Base-by-base conservation (phyloP, 2,329 filamentous ascomycete genomes). In the Pseudonectria buxi region DNA sequence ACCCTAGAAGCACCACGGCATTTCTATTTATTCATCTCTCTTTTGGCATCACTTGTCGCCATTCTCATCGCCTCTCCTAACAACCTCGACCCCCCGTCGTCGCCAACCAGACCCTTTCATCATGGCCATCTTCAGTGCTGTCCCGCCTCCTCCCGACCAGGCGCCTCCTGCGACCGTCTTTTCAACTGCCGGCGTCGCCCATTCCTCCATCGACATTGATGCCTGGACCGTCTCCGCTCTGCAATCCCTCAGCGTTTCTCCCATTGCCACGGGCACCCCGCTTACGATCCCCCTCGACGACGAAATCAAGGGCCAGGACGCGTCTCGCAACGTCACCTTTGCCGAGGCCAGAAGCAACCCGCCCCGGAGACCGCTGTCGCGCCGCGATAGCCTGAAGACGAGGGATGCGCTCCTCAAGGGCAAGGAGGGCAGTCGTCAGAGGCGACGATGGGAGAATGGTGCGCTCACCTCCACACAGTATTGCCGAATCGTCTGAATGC, bases 371-470 rank as follows among this genome's bases (percentile, higher is more conserved):
- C 72, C 63, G 35, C 67, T 55, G 1, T 70, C 70, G 13, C 60
- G 64, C 24, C 59, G 70, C 57, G 83, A 78, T 43, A 76, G 71
- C 47, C 59, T 70, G 58, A 63, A 64, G 36, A 65, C 75, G 33
- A 79, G 89, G 13, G 87, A 95, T 46, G 76, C 80, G 3, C 56
- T 94, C 34, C 69, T 92, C 24, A 94, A 88, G 65, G 90, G 90
- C 37, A 94, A 94, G 49, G 88, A 95, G 61, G 90, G 90, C 24
- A 90, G 79, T 51, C 76, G 90, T 25, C 81, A 90, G 53, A 74
- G 90, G 32, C 81, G 90, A 51, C 75, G 90, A 37, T 96, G 89
- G 88, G 92, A 98, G 68, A 98, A 96, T 61, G 86, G 87, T 94
- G 72, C 46, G 63, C 54, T 26, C 29, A 25, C 36, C 33, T 32